Percentiles rank a stretch among this genome's conserved stretches.
Conservation (phyloP, 306 rosid genomes). For the Fragaria iinumae region DNA sequence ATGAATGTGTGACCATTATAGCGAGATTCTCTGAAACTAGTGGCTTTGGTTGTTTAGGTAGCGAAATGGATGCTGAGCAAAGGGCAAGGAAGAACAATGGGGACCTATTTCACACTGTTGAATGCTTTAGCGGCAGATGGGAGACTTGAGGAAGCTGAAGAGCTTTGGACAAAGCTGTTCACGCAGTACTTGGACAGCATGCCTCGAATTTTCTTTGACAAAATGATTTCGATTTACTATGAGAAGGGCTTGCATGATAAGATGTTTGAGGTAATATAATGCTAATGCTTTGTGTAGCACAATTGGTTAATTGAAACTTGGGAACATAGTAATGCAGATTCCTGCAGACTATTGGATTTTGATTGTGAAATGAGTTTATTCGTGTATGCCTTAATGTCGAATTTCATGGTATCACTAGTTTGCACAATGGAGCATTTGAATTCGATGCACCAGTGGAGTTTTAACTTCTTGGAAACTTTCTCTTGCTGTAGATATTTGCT, state of each 20-base stretch:
- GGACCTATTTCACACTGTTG: slow-evolving; percentile 75
- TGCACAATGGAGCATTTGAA: slow-evolving; percentile 1
- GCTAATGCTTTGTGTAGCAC: not conserved
- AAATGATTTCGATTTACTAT: slow-evolving; percentile 72
- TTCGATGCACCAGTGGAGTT: slow-evolving; percentile 10
- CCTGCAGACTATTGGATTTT: not conserved
- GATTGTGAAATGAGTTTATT: not conserved
- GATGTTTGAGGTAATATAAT: slow-evolving; percentile 79
- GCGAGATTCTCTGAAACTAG: slow-evolving; percentile 10
- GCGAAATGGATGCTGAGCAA: slow-evolving; percentile 96
- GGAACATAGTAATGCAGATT: not conserved
- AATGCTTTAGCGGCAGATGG: slow-evolving; percentile 90
- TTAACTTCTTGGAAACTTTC: slow-evolving; percentile 29
- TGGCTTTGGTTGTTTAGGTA: slow-evolving; percentile 45
- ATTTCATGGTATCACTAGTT: not conserved
- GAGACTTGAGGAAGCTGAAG: slow-evolving; percentile 88
- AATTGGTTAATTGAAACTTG: not conserved
- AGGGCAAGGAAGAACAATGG: slow-evolving; percentile 99
- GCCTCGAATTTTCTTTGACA: slow-evolving; percentile 80
- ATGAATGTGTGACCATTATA: not conserved
- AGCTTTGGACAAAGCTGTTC: slow-evolving; percentile 85
- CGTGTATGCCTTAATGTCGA: not conserved
- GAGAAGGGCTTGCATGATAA: slow-evolving; percentile 61
- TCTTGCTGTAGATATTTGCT: slow-evolving; percentile 64
- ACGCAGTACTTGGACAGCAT: slow-evolving; percentile 69